phyloP scores from a whole-genome alignment of 2,329 filamentous ascomycete genomes.

The Trichoderma koningii region DNA sequence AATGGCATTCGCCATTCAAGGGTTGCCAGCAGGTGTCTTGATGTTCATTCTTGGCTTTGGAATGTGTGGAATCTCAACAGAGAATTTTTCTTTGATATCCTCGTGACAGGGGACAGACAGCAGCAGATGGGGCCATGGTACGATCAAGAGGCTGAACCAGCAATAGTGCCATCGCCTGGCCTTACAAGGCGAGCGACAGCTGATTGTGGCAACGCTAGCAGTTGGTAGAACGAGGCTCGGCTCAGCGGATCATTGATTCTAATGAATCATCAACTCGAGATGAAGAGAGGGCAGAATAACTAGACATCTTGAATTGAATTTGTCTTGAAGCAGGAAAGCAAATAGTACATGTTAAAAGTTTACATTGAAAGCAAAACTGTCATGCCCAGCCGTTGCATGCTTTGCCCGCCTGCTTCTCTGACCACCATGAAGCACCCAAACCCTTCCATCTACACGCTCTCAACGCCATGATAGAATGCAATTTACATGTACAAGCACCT shows the following conservation, averaged over 20 bases:
- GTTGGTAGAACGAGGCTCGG: background rate
- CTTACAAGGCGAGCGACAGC: constrained; percentile 5
- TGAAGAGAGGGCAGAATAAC: no score
- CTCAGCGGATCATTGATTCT: constrained; percentile 35
- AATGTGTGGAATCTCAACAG: background rate
- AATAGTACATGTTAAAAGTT: no score
- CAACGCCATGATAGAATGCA: background rate
- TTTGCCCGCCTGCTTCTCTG: background rate
- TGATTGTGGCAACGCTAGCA: constrained; percentile 21
- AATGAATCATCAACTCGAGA: no score
- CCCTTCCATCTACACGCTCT: constrained; percentile 35
- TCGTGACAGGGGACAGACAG: background rate
- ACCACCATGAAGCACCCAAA: no score
- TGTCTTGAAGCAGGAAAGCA: no score
- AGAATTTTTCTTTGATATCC: background rate
- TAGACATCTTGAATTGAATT: no score
- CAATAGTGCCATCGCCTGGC: background rate
- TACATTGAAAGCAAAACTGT: background rate
- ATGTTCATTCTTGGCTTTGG: background rate
- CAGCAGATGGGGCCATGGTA: background rate
- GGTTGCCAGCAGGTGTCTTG: no score
- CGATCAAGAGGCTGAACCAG: background rate
- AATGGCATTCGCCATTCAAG: no score
- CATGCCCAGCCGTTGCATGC: no score
- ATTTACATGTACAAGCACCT: background rate